Conservation (phyloP, 257 asterid genomes). For the Fraxinus americana region DNA sequence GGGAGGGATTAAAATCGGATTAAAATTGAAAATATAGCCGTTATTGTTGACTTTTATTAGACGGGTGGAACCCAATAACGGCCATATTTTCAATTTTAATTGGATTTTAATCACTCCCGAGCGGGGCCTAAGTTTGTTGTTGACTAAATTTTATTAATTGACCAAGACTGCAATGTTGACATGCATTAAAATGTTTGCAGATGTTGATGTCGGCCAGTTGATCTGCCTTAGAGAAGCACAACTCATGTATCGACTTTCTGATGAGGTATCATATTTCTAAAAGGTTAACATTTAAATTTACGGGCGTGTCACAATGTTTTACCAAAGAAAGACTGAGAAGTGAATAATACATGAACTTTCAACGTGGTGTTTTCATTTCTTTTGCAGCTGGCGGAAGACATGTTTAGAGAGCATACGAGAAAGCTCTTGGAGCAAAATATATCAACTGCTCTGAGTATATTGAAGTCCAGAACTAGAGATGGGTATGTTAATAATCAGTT, state of each 20-base stretch:
- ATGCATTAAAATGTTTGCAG: slow-evolving; percentile 44
- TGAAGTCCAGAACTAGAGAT: slow-evolving; percentile 79
- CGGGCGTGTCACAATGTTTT: neutral
- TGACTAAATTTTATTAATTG: slow-evolving; percentile 8
- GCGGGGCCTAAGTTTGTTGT: slow-evolving; percentile 21
- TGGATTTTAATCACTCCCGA: too few relatives aligned
- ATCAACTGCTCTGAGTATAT: slow-evolving; percentile 63
- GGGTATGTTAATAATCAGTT: slow-evolving; percentile 43
- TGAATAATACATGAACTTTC: slow-evolving; percentile 17
- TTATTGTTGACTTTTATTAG: too few relatives aligned
- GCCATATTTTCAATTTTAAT: too few relatives aligned
- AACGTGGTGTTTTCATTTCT: slow-evolving; percentile 11
- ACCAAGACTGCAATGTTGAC: slow-evolving; percentile 24
- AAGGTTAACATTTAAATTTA: neutral
- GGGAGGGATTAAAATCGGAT: too few relatives aligned
- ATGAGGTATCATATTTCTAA: slow-evolving; percentile 53
- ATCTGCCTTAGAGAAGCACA: slow-evolving; percentile 89
- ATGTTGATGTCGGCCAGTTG: slow-evolving; percentile 69
- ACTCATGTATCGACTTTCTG: slow-evolving; percentile 71
- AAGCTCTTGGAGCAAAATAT: slow-evolving; percentile 78
- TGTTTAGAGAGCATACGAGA: slow-evolving; percentile 90
- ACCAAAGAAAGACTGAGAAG: slow-evolving; percentile 6
- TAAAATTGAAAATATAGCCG: too few relatives aligned
- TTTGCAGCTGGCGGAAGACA: slow-evolving; percentile 81
- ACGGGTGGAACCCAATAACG: too few relatives aligned